These are phyloP conservation scores for Uronychia binucleata DNA, from an alignment of 73 alveolate species.

Conservation along the genomic window DNA sequence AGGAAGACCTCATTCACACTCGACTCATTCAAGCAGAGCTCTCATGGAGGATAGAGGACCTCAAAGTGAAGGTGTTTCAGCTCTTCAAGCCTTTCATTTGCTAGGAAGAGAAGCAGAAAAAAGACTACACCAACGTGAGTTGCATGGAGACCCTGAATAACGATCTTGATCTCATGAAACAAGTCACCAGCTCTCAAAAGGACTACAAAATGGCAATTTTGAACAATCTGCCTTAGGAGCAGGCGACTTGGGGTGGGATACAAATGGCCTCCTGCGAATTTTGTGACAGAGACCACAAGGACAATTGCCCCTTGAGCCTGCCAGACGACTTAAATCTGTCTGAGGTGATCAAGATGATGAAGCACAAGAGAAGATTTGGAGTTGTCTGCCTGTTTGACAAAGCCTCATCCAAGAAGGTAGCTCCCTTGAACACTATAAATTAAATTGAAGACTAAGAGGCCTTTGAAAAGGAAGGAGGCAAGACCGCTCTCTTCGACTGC, in stretches of 20 bases:
- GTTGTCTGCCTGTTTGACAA: background rate
- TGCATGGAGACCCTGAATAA: no score
- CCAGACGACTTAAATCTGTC: constrained; percentile 12
- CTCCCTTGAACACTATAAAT: background rate
- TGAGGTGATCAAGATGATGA: constrained; percentile 7
- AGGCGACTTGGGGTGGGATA: background rate
- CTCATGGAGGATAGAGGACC: background rate
- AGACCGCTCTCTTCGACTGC: constrained; percentile 60
- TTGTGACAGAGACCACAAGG: constrained; percentile 28
- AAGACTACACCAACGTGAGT: background rate
- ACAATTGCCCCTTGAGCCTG: constrained; percentile 23
- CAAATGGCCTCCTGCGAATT: constrained; percentile 18
- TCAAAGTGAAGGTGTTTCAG: background rate
- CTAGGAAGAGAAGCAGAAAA: constrained; percentile 18
- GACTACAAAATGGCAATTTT: constrained; percentile 9
- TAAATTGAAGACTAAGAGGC: background rate
- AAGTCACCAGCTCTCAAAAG: background rate
- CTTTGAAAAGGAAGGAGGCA: background rate
- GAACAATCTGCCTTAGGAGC: constrained; percentile 29
- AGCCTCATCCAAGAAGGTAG: background rate
- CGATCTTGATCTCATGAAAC: no score
- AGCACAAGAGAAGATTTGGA: constrained; percentile 35
- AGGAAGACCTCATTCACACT: background rate
- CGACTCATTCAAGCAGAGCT: background rate
- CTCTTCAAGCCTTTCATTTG: background rate